A percentile compares a stretch with the other conserved stretches of the same genome.
Conservation (phyloP, 1,139 yeast genomes). For the Pichia sp. region DNA sequence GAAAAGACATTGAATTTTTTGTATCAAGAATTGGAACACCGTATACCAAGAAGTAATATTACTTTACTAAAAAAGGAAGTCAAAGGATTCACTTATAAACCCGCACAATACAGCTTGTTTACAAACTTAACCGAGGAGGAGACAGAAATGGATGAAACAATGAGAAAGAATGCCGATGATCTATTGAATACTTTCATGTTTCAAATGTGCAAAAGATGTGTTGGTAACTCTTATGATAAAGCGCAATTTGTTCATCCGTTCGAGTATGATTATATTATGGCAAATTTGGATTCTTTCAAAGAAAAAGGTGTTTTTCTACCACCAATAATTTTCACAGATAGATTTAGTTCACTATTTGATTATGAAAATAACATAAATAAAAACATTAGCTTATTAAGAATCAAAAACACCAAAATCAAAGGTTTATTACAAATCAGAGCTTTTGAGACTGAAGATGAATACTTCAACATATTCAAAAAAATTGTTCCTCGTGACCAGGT, state of each 20-base stretch:
- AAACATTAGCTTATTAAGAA: constrained; percentile 2
- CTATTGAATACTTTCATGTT: constrained; percentile 17
- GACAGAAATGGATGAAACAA: background rate
- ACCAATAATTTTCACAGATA: constrained; percentile 15
- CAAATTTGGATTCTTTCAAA: constrained; percentile 12
- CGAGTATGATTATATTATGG: constrained; percentile 21
- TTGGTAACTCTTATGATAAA: constrained; percentile 13
- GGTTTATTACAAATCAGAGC: constrained; percentile 13
- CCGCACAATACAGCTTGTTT: constrained; percentile 14
- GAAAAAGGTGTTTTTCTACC: constrained; percentile 11
- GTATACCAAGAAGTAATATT: constrained; percentile 4
- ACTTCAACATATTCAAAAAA: constrained; percentile 15
- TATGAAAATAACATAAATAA: constrained; percentile 2
- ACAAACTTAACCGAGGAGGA: constrained; percentile 2
- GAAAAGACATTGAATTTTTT: constrained; percentile 16
- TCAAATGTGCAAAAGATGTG: constrained; percentile 17
- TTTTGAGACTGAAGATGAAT: constrained; percentile 19
- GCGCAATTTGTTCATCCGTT: constrained; percentile 20
- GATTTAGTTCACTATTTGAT: constrained; percentile 10
- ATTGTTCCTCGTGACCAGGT: constrained; percentile 17
- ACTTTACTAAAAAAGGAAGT: constrained; percentile 6
- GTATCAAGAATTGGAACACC: constrained; percentile 8
- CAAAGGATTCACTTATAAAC: constrained; percentile 16
- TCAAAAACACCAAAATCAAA: constrained; percentile 14
- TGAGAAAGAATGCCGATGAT: constrained; percentile 1